These are phyloP conservation scores for Hericium erinaceus DNA, from an alignment of 768 basidiomycete species.

Conservation along the genomic window DNA sequence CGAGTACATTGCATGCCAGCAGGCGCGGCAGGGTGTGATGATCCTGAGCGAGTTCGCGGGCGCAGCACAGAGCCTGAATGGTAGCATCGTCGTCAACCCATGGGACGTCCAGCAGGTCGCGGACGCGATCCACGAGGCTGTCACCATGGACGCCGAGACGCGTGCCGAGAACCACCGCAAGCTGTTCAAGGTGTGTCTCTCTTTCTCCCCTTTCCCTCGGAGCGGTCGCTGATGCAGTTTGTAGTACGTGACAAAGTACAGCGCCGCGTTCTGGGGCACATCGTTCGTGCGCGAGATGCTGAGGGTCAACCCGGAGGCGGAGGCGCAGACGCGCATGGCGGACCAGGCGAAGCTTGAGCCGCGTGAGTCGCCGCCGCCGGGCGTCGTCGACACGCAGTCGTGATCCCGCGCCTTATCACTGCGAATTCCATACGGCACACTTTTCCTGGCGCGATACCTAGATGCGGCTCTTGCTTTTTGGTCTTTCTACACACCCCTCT, in stretches of 20 bases:
- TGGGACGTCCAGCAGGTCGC: slow-evolving; percentile 99
- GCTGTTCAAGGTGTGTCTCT: slow-evolving; percentile 53
- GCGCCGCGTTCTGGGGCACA: slow-evolving; percentile 86
- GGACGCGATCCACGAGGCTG: slow-evolving; percentile 92
- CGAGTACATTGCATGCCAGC: slow-evolving; percentile 95
- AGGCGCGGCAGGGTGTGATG: slow-evolving; percentile 89
- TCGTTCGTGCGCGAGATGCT: slow-evolving; percentile 84
- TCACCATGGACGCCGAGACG: slow-evolving; percentile 75
- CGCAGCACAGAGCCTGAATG: slow-evolving; percentile 92
- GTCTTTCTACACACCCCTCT: no score
- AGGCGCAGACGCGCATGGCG: slow-evolving; percentile 17
- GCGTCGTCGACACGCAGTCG: not conserved
- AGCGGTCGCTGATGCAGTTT: not conserved
- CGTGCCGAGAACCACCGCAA: slow-evolving; percentile 93
- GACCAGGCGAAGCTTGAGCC: slow-evolving; percentile 22
- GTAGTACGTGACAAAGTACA: slow-evolving; percentile 86
- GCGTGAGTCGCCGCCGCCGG: slow-evolving; percentile 9
- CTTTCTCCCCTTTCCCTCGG: not conserved
- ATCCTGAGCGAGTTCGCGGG: slow-evolving; percentile 98
- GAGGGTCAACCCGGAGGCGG: slow-evolving; percentile 29
- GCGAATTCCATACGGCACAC: no score
- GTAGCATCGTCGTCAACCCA: slow-evolving; percentile 94
- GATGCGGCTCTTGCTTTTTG: no score
- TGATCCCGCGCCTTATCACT: not conserved
- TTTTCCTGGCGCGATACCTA: no score